Evolutionary conservation across 108 stramenopile genomes (phyloP).

Genomic region (Fragilariopsis cylindrus): DNA sequence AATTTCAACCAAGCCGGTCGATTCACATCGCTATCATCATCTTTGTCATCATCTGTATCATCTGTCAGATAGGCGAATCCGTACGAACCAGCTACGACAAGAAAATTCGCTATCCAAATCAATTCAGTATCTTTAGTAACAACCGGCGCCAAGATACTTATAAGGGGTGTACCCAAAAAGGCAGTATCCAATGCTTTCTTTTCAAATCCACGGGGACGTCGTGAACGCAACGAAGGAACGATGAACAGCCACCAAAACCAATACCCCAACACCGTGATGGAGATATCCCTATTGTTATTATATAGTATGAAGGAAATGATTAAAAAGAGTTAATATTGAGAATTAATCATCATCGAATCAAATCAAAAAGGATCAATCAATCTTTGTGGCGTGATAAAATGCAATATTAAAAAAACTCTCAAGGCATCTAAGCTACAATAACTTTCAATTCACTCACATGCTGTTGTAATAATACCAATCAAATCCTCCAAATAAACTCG

Average conservation of each 20-base stretch:
- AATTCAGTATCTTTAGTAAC: conserved; percentile 87
- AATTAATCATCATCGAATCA: background rate
- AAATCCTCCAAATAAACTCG: conserved; percentile 63
- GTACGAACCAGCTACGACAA: conserved; percentile 72
- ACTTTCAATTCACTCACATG: conserved; percentile 31
- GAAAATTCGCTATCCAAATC: conserved; percentile 87
- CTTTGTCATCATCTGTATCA: conserved; percentile 40
- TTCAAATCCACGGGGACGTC: conserved; percentile 85
- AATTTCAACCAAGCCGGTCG: conserved; percentile 85
- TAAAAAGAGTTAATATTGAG: background rate
- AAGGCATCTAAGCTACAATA: too few relatives aligned
- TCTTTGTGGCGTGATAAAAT: background rate
- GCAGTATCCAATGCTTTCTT: conserved; percentile 95
- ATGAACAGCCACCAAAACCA: conserved; percentile 99
- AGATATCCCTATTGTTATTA: conserved; percentile 68
- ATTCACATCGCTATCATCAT: conserved; percentile 36
- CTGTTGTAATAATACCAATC: conserved; percentile 66
- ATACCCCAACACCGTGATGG: conserved; percentile 91
- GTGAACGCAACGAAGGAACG: conserved; percentile 87
- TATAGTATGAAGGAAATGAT: background rate
- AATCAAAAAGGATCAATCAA: background rate
- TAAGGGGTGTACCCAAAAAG: conserved; percentile 90
- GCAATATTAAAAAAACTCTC: too few relatives aligned
- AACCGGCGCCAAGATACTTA: conserved; percentile 84
- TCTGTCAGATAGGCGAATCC: conserved; percentile 57